Evolutionary conservation across 176 grass and related monocot species (phyloP).

Genomic region (Cenchrus americanus): DNA sequence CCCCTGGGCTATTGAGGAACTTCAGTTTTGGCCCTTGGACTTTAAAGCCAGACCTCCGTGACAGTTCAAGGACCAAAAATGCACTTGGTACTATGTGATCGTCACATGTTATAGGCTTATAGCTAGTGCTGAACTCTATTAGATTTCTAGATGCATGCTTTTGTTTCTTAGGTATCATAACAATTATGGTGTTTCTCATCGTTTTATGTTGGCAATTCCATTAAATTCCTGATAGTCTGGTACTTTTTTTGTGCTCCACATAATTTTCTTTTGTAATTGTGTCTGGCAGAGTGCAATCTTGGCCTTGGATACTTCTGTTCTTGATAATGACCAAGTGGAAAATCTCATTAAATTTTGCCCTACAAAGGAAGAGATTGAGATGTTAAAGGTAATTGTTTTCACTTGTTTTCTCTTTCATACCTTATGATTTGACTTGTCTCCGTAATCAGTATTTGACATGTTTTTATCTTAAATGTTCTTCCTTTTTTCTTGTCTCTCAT

Average conservation of each 20-base stretch:
- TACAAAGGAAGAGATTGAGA: slow-evolving; percentile 96
- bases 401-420: slow-evolving; percentile 13
- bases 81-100: not conserved
- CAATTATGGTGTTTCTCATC: not conserved
- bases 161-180: slow-evolving; percentile 38
- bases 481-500: not conserved
- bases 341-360: slow-evolving; percentile 99
- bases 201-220: slow-evolving; percentile 7
- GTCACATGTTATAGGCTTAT: not conserved
- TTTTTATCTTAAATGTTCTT: slow-evolving; percentile 36
- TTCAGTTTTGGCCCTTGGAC: not conserved
- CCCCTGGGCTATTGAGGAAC: not conserved
- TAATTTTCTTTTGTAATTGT: slow-evolving; percentile 40
- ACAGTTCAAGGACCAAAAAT: not conserved
- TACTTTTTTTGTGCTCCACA: slow-evolving; percentile 24
- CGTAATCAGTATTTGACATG: slow-evolving; percentile 16
- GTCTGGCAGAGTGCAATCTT: slow-evolving; percentile 74
- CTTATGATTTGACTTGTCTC: slow-evolving; percentile 23
- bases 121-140: slow-evolving; percentile 29
- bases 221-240: not conserved
- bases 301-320: slow-evolving; percentile 81
- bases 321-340: slow-evolving; percentile 98
- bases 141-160: slow-evolving; percentile 32
- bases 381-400: slow-evolving; percentile 76
- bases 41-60: not conserved